Conservation (phyloP, 2,329 filamentous ascomycete species). For the Claviceps pazoutovae region DNA sequence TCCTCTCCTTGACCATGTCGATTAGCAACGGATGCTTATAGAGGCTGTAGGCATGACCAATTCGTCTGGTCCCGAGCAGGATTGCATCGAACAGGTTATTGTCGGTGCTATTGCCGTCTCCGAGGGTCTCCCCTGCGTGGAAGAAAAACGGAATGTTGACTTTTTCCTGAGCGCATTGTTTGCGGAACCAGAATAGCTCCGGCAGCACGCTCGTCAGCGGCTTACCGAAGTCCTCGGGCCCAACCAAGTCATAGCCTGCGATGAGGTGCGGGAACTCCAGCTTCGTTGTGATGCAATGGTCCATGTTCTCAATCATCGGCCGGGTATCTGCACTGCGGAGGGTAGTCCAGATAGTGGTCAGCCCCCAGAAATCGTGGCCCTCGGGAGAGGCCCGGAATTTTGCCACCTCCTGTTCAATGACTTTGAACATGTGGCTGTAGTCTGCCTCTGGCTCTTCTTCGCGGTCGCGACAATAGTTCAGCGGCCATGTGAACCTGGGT, state of each 20-base stretch:
- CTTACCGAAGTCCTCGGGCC: slow-evolving; percentile 69
- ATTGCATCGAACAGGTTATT: slow-evolving; percentile 80
- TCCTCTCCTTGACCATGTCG: slow-evolving; percentile 77
- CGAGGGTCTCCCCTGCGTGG: slow-evolving; percentile 80
- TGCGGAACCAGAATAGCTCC: slow-evolving; percentile 86
- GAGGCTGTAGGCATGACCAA: slow-evolving; percentile 78
- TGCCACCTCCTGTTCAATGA: slow-evolving; percentile 64
- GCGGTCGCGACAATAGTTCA: slow-evolving; percentile 53
- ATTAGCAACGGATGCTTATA: slow-evolving; percentile 85
- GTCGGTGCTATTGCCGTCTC: slow-evolving; percentile 59
- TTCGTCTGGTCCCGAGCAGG: slow-evolving; percentile 71
- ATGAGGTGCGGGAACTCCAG: slow-evolving; percentile 64
- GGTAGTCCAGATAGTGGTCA: slow-evolving; percentile 73
- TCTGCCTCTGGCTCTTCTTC: slow-evolving; percentile 52
- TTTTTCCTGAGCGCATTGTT: slow-evolving; percentile 62
- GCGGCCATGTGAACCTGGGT: slow-evolving; percentile 52
- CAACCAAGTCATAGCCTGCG: slow-evolving; percentile 80
- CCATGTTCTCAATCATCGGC: slow-evolving; percentile 66
- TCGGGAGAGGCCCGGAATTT: slow-evolving; percentile 58
- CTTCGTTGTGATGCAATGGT: slow-evolving; percentile 74
- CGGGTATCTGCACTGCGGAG: slow-evolving; percentile 51
- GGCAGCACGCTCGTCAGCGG: slow-evolving; percentile 65
- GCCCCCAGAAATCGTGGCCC: slow-evolving; percentile 69
- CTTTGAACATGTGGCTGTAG: slow-evolving; percentile 55
- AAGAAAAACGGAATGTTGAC: slow-evolving; percentile 90